Evolutionary conservation across 164 flowering plant species (phyloP).

Genomic region (Buxus sempervirens): DNA sequence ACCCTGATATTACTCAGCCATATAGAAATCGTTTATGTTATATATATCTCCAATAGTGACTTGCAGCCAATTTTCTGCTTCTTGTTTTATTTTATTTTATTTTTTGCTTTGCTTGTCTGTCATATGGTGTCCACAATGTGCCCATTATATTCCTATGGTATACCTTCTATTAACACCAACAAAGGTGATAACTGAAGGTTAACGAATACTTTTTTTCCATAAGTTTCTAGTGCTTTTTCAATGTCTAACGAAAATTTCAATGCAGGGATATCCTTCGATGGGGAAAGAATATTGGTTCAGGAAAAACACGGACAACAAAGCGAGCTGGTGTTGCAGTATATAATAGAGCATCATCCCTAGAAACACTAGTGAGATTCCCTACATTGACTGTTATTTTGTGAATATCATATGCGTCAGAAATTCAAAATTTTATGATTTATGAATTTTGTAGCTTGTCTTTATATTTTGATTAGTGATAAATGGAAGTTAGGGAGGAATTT

Average conservation of each 20-base stretch:
- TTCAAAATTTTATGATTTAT: neutral
- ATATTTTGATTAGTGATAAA: no score
- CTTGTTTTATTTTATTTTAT: no score
- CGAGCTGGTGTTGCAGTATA: conserved; percentile 91
- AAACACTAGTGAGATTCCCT: conserved; percentile 67
- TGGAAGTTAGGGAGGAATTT: neutral
- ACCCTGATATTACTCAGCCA: neutral
- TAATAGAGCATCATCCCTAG: conserved; percentile 84
- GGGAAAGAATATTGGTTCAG: conserved; percentile 77
- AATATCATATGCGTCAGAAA: neutral
- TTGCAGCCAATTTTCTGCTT: no score
- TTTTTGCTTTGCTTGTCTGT: no score
- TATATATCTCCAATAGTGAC: neutral
- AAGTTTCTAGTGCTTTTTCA: neutral
- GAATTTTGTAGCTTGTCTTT: no score
- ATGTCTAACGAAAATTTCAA: neutral
- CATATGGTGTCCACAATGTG: no score
- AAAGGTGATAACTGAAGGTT: no score
- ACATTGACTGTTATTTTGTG: neutral
- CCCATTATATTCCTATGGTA: no score
- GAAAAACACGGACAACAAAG: conserved; percentile 65
- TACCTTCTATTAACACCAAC: neutral
- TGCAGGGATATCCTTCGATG: conserved; percentile 76
- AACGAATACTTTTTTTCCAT: neutral
- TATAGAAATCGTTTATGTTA: neutral